A percentile compares a stretch with the other conserved stretches of the same genome.
These are phyloP conservation scores for Lasiodiplodia gonubiensis DNA, from an alignment of 2,329 filamentous ascomycete species.

Conservation along the genomic window DNA sequence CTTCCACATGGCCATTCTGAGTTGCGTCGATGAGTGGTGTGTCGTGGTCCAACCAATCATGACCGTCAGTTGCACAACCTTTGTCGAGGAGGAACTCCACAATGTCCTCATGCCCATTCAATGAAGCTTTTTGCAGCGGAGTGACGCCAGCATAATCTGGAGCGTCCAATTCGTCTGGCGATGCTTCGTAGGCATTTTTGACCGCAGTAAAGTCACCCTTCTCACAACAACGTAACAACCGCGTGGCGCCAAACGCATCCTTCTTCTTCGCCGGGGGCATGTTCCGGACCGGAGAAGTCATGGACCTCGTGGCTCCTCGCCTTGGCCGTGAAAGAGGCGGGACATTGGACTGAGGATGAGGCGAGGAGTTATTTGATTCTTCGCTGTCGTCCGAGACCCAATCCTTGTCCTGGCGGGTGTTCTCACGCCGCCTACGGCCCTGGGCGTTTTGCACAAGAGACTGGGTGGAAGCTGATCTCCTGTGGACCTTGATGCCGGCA, in stretches of 20 bases:
- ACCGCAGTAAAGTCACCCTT: constrained; percentile 81
- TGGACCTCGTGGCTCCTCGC: constrained; percentile 66
- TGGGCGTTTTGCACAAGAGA: constrained; percentile 39
- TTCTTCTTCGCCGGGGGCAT: constrained; percentile 84
- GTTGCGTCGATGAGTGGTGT: constrained; percentile 95
- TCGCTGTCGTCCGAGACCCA: constrained; percentile 37
- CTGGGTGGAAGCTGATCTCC: constrained; percentile 47
- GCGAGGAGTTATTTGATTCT: constrained; percentile 38
- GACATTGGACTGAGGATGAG: constrained; percentile 41
- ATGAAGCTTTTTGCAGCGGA: constrained; percentile 87
- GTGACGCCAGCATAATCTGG: constrained; percentile 96
- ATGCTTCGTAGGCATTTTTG: constrained; percentile 74
- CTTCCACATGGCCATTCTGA: constrained; percentile 89
- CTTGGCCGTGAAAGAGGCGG: constrained; percentile 55
- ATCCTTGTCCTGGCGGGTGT: constrained; percentile 37
- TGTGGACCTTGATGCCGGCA: constrained; percentile 44
- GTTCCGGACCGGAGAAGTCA: constrained; percentile 58
- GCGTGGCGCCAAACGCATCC: constrained; percentile 90
- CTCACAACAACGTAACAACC: constrained; percentile 87
- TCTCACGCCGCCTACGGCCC: constrained; percentile 44
- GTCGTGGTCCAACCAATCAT: constrained; percentile 64
- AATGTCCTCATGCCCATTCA: constrained; percentile 85
- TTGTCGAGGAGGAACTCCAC: constrained; percentile 85
- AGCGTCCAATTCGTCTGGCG: constrained; percentile 86
- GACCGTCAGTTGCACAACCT: constrained; percentile 74